phyloP scores from a whole-genome alignment of 208 protist species.

The Trichomonas tenax region DNA sequence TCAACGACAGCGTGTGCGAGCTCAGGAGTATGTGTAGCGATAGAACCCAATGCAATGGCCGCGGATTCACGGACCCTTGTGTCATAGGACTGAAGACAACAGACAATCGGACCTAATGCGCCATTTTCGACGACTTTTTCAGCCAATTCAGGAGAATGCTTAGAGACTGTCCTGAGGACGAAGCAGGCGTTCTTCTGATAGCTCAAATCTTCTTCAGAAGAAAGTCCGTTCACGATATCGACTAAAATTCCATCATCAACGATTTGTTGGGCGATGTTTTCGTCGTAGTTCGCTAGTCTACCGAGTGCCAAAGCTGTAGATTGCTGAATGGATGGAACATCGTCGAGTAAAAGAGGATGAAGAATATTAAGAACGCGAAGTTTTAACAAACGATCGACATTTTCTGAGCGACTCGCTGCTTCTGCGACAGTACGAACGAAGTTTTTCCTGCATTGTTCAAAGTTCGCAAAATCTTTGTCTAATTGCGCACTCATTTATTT shows the following conservation, averaged over 20 bases:
- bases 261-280: constrained; percentile 84
- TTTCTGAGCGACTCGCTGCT: constrained; percentile 75
- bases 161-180: constrained; percentile 80
- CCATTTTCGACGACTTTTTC: constrained; percentile 83
- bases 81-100: constrained; percentile 89
- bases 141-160: constrained; percentile 82
- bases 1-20: constrained; percentile 76
- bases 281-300: constrained; percentile 85
- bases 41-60: constrained; percentile 85
- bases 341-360: constrained; percentile 82
- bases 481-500: constrained; percentile 34
- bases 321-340: constrained; percentile 84
- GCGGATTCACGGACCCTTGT: constrained; percentile 86
- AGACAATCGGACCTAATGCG: constrained; percentile 80
- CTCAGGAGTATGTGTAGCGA: constrained; percentile 73
- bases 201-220: constrained; percentile 60
- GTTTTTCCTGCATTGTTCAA: constrained; percentile 75
- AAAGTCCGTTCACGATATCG: constrained; percentile 84
- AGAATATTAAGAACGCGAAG: constrained; percentile 82
- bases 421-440: constrained; percentile 86
- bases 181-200: constrained; percentile 94
- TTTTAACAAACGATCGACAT: constrained; percentile 79
- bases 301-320: constrained; percentile 80
- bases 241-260: constrained; percentile 84
- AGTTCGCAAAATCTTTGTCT: constrained; percentile 81